phyloP scores from a whole-genome alignment of 495 filamentous ascomycete genomes.

The Cryomyces minteri region DNA sequence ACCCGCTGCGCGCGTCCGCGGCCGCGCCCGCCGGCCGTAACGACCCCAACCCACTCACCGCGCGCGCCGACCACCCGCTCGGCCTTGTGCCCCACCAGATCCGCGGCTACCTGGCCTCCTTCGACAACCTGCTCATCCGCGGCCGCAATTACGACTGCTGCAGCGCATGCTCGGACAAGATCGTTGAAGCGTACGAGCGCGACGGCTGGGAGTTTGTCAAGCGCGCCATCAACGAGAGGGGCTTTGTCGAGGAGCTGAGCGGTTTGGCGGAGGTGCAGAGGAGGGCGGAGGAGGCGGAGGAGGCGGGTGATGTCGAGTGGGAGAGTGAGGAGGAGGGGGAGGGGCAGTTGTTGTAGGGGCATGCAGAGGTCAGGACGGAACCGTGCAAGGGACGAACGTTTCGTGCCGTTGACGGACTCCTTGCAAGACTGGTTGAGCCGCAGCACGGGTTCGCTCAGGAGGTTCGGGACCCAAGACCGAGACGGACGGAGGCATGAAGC shows the following conservation, averaged over 20 bases:
- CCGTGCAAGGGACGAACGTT: neutral
- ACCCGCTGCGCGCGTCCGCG: conserved; percentile 43
- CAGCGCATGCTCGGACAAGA: conserved; percentile 69
- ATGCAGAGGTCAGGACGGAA: neutral
- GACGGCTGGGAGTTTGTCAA: conserved; percentile 82
- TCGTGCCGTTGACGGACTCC: neutral
- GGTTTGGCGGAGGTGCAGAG: conserved; percentile 84
- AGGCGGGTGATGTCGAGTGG: conserved; percentile 41
- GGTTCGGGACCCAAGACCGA: too few relatives aligned
- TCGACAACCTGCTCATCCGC: conserved; percentile 64
- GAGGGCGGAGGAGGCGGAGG: conserved; percentile 61
- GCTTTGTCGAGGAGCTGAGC: conserved; percentile 80
- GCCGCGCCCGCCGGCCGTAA: conserved; percentile 25
- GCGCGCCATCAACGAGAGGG: conserved; percentile 62
- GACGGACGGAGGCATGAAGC: too few relatives aligned
- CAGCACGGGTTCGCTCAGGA: too few relatives aligned
- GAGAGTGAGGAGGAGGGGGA: conserved; percentile 25
- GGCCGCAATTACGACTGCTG: conserved; percentile 79
- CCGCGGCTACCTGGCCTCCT: conserved; percentile 74
- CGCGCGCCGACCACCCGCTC: conserved; percentile 42
- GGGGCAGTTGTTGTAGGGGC: conserved; percentile 14
- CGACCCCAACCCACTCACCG: conserved; percentile 14
- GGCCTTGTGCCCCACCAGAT: conserved; percentile 86
- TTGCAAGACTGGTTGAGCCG: too few relatives aligned
- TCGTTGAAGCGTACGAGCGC: conserved; percentile 50